Evolutionary conservation across 805 yeast genomes (phyloP), one percentile per base, ranked within the genome.

Genomic region (Candida ortonii): DNA sequence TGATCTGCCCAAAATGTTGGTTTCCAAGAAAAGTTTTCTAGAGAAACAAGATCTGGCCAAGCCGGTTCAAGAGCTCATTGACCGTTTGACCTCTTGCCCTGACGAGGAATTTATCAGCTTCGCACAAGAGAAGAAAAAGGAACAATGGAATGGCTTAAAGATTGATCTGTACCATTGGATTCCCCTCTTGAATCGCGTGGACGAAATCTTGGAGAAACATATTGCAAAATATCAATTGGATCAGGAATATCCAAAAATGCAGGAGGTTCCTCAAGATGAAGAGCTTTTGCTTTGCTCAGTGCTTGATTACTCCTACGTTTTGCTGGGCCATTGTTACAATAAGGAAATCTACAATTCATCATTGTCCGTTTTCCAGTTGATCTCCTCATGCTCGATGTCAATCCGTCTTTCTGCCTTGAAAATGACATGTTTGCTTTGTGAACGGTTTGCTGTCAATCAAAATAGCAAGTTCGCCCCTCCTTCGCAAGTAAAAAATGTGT

Each of bases 151-250:
- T 38, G 60, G 61, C 10, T 34, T 55, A 5, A 46, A 50, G 25
- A 67, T 71, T 6, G 73, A 85, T 47, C 59, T 90, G 21, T 71
- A 71, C 41, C 80, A 79, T 39, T 89, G 95, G 93, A 73, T 84
- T 18, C 72, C 81, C 0, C 76, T 85, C 1, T 64, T 90, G 47
- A 83, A 87, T 56, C 67, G 80, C 47, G 76, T 89, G 51, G 96
- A 89, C 53, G 70, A 65, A 9, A 68, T 85, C 6, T 62, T 85
- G 34, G 83, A 78, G 33, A 47, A 50, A 3, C 62, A 71, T 15
- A 71, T 83, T 11, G 60, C 60, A 6, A 75, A 75, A 41, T 82
- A 85, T 49, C 65, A 62, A 21, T 57, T 79, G 34, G 68, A 64
- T 22, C 65, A 66, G 10, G 71, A 70, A 13, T 49, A 59, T 33